Evolutionary conservation across 441 rosid species (phyloP), one percentile per base, ranked within the genome.

Genomic region (Erysimum cheiri): DNA sequence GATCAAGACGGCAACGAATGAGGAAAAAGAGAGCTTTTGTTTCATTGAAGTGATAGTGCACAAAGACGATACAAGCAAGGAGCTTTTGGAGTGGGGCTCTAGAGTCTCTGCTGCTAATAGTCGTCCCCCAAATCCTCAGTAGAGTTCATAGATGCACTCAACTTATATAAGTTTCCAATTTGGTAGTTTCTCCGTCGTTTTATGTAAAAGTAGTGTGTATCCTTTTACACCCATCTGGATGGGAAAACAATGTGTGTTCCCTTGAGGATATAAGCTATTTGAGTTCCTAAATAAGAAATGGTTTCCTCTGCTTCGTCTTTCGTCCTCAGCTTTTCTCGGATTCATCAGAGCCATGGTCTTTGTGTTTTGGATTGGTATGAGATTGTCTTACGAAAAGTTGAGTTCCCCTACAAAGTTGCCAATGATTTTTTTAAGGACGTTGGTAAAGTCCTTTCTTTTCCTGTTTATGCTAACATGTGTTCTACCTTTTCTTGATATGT

Each of bases 61-160:
- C 82, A 89, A 84, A 80, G 96, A 89, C 63, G 96, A 89, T 63
- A 87, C 96, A 5, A 87, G 92, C 82, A 87, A 87, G 78, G 92
- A 89, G 74, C 87, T 89, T 17, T 60, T 89, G 62, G 96, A 87
- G 53, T 87, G 88, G 89, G 96, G 96, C 6, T 85, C 91, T 29
- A 80, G 93, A 50, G 88, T 89, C 76, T 80, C 85, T 11, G 84
- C 85, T 62, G 93, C 96, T 44, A 89, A 87, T 35, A 76, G 91
- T 72, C 89, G 91, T 55, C 93, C 89, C 1, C 91, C 92, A 1
- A 89, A 85, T 65, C 96, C 92, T 62, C 91, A 89, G 84, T 87
- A 83, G 60, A 74, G 41, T 46, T 10, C 5, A 9, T 14, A 64
- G 17, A 31, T 43, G 64, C 11, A 0, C 17, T 29, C 60, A 13